These are phyloP conservation scores for Phaffia tasmanica DNA, from an alignment of 768 basidiomycete genomes.

Conservation along the genomic window DNA sequence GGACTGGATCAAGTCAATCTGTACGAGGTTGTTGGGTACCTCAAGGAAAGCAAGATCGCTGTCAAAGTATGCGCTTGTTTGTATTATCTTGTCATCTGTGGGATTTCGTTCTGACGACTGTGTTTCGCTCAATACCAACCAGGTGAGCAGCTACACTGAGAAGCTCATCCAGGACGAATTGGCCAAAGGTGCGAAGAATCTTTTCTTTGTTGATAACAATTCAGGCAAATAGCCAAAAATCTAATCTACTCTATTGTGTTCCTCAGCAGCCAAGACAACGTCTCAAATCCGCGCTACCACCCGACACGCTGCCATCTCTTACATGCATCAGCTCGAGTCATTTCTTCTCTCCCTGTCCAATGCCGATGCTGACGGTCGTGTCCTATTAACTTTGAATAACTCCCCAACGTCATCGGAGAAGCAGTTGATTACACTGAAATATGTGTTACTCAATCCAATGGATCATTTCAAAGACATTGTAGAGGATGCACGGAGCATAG, in stretches of 20 bases:
- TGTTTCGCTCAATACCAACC: conserved; percentile 38
- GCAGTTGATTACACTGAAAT: conserved; percentile 57
- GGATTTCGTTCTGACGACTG: neutral
- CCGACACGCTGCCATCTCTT: conserved; percentile 48
- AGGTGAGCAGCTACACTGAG: conserved; percentile 77
- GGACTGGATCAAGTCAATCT: conserved; percentile 67
- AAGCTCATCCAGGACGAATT: conserved; percentile 45
- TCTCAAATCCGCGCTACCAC: neutral
- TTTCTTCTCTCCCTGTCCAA: conserved; percentile 69
- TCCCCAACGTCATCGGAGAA: conserved; percentile 41
- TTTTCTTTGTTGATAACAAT: too few species aligned
- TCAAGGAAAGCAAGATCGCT: conserved; percentile 64
- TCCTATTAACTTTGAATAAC: conserved; percentile 29
- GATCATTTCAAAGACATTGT: conserved; percentile 76
- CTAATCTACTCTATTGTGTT: too few species aligned
- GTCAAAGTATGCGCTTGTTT: conserved; percentile 41
- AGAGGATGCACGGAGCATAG: conserved; percentile 65
- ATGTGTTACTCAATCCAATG: conserved; percentile 84
- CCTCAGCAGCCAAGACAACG: too few species aligned
- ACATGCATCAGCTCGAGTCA: conserved; percentile 66
- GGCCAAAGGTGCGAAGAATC: conserved; percentile 34
- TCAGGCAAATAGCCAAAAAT: too few species aligned
- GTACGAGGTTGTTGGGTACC: conserved; percentile 66
- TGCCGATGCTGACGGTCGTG: conserved; percentile 27
- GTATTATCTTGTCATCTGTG: neutral